phyloP scores from a whole-genome alignment of 495 filamentous ascomycete genomes.

The Amorphotheca resinae region DNA sequence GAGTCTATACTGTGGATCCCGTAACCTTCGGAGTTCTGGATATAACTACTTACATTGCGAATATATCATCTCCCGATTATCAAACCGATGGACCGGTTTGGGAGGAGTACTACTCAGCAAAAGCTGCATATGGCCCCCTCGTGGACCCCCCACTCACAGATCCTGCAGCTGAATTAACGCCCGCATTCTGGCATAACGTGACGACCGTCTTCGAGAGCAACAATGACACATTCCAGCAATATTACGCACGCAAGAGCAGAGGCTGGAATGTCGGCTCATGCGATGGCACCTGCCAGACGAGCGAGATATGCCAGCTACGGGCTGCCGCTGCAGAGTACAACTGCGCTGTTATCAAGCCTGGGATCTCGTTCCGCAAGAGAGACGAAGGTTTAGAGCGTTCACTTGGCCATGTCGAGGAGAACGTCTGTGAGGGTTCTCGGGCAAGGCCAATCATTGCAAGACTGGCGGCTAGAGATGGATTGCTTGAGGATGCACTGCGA shows the following conservation, averaged over 20 bases:
- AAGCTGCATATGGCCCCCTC: conserved; percentile 36
- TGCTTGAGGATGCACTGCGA: neutral
- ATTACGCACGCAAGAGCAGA: conserved; percentile 26
- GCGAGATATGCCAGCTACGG: conserved; percentile 32
- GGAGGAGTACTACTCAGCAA: conserved; percentile 41
- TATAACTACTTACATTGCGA: conserved; percentile 37
- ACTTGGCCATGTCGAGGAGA: neutral
- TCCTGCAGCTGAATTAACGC: conserved; percentile 31
- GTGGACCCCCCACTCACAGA: conserved; percentile 28
- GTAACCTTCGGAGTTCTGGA: conserved; percentile 41
- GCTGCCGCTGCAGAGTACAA: conserved; percentile 21
- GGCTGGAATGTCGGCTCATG: conserved; percentile 27
- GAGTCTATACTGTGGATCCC: conserved; percentile 43
- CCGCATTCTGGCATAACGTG: conserved; percentile 48
- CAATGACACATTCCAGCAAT: conserved; percentile 27
- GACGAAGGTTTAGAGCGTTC: neutral
- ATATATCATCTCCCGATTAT: conserved; percentile 33
- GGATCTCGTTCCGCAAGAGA: neutral
- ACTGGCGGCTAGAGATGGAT: neutral
- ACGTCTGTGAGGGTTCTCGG: neutral
- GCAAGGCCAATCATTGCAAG: neutral
- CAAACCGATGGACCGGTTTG: conserved; percentile 31
- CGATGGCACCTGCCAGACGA: conserved; percentile 24
- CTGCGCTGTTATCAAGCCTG: neutral
- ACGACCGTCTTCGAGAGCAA: conserved; percentile 31